These are phyloP conservation scores for Strobilomyces confusus DNA, from an alignment of 768 basidiomycete genomes.

Conservation along the genomic window DNA sequence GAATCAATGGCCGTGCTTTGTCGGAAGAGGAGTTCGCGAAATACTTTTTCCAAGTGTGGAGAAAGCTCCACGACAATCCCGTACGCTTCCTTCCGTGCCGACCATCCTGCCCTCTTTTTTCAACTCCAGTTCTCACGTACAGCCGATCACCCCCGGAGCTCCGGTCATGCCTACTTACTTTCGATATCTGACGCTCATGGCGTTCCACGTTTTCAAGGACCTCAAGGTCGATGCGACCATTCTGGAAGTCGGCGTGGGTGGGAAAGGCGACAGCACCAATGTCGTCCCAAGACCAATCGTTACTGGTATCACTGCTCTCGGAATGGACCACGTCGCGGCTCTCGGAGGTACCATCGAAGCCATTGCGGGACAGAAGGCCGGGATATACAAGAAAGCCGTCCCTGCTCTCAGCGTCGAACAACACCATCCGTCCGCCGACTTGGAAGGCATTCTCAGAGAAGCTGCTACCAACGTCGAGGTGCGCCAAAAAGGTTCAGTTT, in stretches of 20 bases:
- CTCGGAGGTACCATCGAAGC: slow-evolving; percentile 85
- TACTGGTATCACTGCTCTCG: slow-evolving; percentile 86
- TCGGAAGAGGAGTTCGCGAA: slow-evolving; percentile 84
- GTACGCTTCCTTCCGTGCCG: slow-evolving; percentile 38
- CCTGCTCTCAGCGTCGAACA: slow-evolving; percentile 86
- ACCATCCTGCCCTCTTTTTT: no score
- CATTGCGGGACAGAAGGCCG: slow-evolving; percentile 94
- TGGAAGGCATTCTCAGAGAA: slow-evolving; percentile 60
- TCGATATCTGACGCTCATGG: slow-evolving; percentile 86
- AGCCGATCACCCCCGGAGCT: slow-evolving; percentile 44
- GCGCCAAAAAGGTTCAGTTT: slow-evolving; percentile 3
- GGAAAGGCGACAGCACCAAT: slow-evolving; percentile 92
- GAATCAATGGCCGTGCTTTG: slow-evolving; percentile 86
- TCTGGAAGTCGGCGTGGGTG: slow-evolving; percentile 95
- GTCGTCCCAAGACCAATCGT: slow-evolving; percentile 85
- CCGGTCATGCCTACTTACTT: slow-evolving; percentile 90
- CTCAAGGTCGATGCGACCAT: slow-evolving; percentile 85
- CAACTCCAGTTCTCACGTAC: slow-evolving; percentile 29
- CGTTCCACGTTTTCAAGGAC: slow-evolving; percentile 83
- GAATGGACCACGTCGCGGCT: slow-evolving; percentile 86
- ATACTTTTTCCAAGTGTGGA: slow-evolving; percentile 97
- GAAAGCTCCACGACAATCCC: slow-evolving; percentile 63
- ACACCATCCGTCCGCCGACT: slow-evolving; percentile 65
- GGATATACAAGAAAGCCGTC: slow-evolving; percentile 91
- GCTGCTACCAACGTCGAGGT: slow-evolving; percentile 69